phyloP scores from a whole-genome alignment of 2,329 filamentous ascomycete species.

The Stagonosporopsis cucurbitacearum region DNA sequence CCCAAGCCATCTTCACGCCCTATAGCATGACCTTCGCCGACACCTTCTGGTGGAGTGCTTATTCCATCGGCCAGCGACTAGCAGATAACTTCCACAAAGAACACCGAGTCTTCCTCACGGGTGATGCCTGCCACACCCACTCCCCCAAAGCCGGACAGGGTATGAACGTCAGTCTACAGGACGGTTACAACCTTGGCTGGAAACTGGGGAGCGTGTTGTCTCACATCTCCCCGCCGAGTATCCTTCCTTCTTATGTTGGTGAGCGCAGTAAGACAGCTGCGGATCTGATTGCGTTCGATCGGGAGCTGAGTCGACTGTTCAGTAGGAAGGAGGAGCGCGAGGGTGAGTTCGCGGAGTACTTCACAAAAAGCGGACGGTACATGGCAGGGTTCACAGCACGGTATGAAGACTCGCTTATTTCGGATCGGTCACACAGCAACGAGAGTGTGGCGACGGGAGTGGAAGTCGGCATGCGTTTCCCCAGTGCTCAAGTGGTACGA shows the following conservation, averaged over 20 bases:
- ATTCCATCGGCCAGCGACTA: constrained; percentile 73
- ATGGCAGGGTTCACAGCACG: constrained; percentile 65
- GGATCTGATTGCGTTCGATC: constrained; percentile 68
- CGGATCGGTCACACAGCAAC: constrained; percentile 41
- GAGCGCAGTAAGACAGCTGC: constrained; percentile 58
- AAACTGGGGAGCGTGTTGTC: constrained; percentile 54
- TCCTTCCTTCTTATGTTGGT: constrained; percentile 67
- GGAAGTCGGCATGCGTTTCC: constrained; percentile 57
- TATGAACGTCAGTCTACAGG: constrained; percentile 67
- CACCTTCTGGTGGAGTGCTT: constrained; percentile 75
- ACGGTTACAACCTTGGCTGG: constrained; percentile 65
- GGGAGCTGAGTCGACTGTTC: constrained; percentile 60
- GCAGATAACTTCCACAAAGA: constrained; percentile 72
- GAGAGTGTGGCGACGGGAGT: constrained; percentile 48
- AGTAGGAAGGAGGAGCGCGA: constrained; percentile 54
- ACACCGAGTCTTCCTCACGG: constrained; percentile 71
- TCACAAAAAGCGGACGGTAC: constrained; percentile 64
- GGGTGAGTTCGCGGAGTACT: constrained; percentile 63
- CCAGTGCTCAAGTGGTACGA: constrained; percentile 64
- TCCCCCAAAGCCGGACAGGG: constrained; percentile 75
- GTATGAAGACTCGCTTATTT: constrained; percentile 61
- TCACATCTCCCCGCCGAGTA: constrained; percentile 60
- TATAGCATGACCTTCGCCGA: constrained; percentile 62
- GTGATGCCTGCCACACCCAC: constrained; percentile 73
- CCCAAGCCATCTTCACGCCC: constrained; percentile 61